Base-by-base conservation (phyloP, 2,329 filamentous ascomycete species). In the Fusarium citri region DNA sequence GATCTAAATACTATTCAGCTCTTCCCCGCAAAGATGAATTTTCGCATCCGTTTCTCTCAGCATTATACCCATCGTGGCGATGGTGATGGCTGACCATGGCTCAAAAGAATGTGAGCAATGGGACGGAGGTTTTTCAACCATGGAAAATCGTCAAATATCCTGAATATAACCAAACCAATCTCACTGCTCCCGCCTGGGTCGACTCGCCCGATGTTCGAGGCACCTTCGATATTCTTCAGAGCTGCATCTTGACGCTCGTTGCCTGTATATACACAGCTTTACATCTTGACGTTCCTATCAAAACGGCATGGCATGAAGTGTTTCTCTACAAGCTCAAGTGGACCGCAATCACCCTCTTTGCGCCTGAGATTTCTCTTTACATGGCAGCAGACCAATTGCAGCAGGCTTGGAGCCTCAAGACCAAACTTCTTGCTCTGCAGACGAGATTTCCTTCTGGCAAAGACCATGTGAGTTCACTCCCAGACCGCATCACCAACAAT, bases 241-340 rank as follows among this genome's bases (percentile, higher is more conserved):
- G 74, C 16, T 82, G 80, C 51, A 47, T 78, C 4, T 42, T 79
- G 5, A 79, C 80, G 4, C 66, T 82, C 0, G 53, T 75, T 5
- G 70, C 80, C 1, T 82, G 79, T 64, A 77, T 80, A 9, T 81
- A 77, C 65, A 76, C 77, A 6, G 78, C 78, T 3, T 56, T 83
- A 5, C 79, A 82, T 56, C 69, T 81, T 6, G 81, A 82, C 43
- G 72, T 83, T n/a, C 78, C 78, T 2, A 16, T 46, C 42, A 43
- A 55, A 45, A 56, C 54, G 2, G 20, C 56, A 16, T 54, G 55
- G 55, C 46, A 69, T 23, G 25, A 53, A 12, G 10, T 62, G 12
- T 14, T 69, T 3, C 20, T 49, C 9, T 61, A 61, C 12, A 77
- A 78, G 59, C 16, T 72, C 7, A 64, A 64, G 45, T 81, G 79